Base-by-base conservation (phyloP, 2,329 filamentous ascomycete genomes). In the Amylocarpus encephaloides region DNA sequence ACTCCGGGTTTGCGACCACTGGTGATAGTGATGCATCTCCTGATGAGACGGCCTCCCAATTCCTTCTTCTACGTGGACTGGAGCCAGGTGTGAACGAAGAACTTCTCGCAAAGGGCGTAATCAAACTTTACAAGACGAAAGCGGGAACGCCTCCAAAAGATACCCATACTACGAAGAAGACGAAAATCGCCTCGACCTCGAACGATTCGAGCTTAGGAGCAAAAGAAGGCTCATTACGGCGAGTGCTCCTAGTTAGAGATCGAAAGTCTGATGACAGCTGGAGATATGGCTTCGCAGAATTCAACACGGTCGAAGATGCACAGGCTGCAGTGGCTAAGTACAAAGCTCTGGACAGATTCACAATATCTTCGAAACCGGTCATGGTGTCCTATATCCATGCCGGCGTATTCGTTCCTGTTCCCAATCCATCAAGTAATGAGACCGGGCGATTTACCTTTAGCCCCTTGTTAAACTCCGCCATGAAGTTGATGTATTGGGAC, bases 281-380 rank as follows among this genome's bases (percentile, higher is more conserved):
- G 75, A 80, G 83, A 58, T 94, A 88, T 60, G 88, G 88, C 0
- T 94, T 94, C 67, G 88, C 83, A 1, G 88, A 94, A 66, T 94
- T 91, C 64, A 83, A 80, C 60, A 85, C 80, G 0, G 72, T 88
- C 15, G 81, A 86, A 64, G 87, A 93, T 66, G 86, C 88, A 2
- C 77, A 83, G 65, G 84, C 82, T 18, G 88, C 88, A 3, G 70
- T 91, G 62, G 74, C 77, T 18, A 88, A 88, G 58, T 85, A 85
- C 59, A 80, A 80, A 35, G 83, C 82, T 32, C 80, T 83, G 26
- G 80, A 87, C 10, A 85, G 82, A 44, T 92, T 92, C 61, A 89
- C 84, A 2, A 88, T 93, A 54, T 83, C 83, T 0, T 88, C 84
- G 2, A 84, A 82, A 57, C 79, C 82, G 0, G 85, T 89, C 13